phyloP scores from a whole-genome alignment of 108 stramenopile species.

The Schizochytrium sp. region DNA sequence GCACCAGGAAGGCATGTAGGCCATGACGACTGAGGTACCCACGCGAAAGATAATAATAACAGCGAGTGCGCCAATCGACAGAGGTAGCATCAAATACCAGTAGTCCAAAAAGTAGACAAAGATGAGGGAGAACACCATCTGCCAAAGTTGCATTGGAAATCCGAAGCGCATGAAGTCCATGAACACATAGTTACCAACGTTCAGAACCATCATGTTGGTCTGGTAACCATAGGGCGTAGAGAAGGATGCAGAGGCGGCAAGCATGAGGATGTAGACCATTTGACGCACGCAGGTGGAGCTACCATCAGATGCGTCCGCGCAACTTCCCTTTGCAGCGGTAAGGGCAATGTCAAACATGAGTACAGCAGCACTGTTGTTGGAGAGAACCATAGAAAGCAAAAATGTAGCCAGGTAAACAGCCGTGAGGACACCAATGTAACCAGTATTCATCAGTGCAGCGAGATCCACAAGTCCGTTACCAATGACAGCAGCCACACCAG shows the following conservation, averaged over 20 bases:
- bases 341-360: slow-evolving; percentile 51
- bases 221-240: slow-evolving; percentile 44
- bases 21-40: too few relatives aligned
- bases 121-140: slow-evolving; percentile 24
- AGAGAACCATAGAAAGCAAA: slow-evolving; percentile 40
- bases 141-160: slow-evolving; percentile 52
- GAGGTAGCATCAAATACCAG: not conserved
- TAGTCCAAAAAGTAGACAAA: slow-evolving; percentile 44
- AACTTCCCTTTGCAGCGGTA: slow-evolving; percentile 31
- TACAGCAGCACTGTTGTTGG: slow-evolving; percentile 42
- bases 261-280: slow-evolving; percentile 24
- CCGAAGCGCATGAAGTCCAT: slow-evolving; percentile 57
- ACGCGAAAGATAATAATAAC: too few relatives aligned
- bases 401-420: slow-evolving; percentile 50
- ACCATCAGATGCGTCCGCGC: slow-evolving; percentile 15
- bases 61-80: too few relatives aligned
- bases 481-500: not conserved
- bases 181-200: slow-evolving; percentile 21
- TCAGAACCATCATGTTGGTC: slow-evolving; percentile 53
- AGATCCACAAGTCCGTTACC: slow-evolving; percentile 36
- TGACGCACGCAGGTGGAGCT: not conserved
- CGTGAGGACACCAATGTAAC: slow-evolving; percentile 45
- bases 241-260: not conserved
- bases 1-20: too few relatives aligned
- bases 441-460: slow-evolving; percentile 7